Evolutionary conservation across 257 asterid genomes (phyloP).

Genomic region (Primulina huaijiensis): DNA sequence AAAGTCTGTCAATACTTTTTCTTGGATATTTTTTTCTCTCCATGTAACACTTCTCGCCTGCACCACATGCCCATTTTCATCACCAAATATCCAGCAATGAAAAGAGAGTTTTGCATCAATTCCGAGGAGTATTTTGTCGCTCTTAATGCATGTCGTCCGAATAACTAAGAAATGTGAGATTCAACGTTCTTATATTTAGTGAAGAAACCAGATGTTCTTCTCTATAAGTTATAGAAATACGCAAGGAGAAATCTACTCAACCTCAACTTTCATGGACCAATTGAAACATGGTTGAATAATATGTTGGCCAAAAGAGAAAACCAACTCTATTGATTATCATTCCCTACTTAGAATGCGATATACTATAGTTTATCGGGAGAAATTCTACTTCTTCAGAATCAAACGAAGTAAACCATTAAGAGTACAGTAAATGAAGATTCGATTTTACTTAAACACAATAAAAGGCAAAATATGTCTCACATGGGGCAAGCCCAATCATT

Average conservation of each 20-base stretch:
- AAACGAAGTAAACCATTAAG: slow-evolving; percentile 4
- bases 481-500: slow-evolving; percentile 99
- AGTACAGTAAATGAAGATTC: not conserved
- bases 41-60: too few relatives aligned
- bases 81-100: not conserved
- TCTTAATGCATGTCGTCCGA: not conserved
- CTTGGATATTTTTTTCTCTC: not conserved
- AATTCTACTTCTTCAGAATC: not conserved
- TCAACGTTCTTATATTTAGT: too few relatives aligned
- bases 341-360: slow-evolving; percentile 1
- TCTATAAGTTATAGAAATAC: not conserved
- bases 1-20: too few relatives aligned
- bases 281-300: not conserved
- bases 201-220: not conserved
- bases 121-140: not conserved
- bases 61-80: not conserved
- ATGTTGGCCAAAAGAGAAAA: not conserved
- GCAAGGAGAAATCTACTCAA: not conserved
- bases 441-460: not conserved
- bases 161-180: too few relatives aligned
- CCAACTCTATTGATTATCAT: not conserved
- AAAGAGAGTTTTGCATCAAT: not conserved
- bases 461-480: slow-evolving; percentile 37
- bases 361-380: not conserved
- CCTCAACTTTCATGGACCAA: not conserved